Percentiles rank a stretch among this genome's conserved stretches.
These are phyloP conservation scores for Microthyrium microscopicum DNA, from an alignment of 2,329 filamentous ascomycete species.

Conservation along the genomic window DNA sequence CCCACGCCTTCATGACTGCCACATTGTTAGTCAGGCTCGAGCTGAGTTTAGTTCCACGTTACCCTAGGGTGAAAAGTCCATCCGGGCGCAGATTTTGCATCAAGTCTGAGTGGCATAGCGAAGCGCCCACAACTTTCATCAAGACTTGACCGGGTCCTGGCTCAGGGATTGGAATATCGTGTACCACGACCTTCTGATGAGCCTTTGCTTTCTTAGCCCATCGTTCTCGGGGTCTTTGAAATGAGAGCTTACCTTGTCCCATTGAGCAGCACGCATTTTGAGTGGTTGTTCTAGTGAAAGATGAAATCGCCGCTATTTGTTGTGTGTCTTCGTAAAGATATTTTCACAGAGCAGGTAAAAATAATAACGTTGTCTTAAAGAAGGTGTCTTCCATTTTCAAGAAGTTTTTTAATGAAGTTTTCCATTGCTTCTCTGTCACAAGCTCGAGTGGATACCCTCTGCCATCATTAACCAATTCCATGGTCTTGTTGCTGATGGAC, in stretches of 20 bases:
- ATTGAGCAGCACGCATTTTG: slow-evolving; percentile 18
- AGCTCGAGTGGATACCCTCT: too few relatives aligned
- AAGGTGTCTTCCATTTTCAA: too few relatives aligned
- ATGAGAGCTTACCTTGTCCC: slow-evolving; percentile 13
- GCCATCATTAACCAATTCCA: too few relatives aligned
- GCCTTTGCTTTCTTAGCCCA: background rate
- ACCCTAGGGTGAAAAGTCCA: slow-evolving; percentile 21
- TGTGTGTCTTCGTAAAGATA: slow-evolving; percentile 1
- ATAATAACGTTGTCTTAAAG: too few relatives aligned
- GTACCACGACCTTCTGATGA: slow-evolving; percentile 19
- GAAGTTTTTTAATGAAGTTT: too few relatives aligned
- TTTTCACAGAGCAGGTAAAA: too few relatives aligned
- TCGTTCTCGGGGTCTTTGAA: too few relatives aligned
- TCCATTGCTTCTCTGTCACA: too few relatives aligned
- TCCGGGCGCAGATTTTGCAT: slow-evolving; percentile 17
- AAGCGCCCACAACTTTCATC: slow-evolving; percentile 22
- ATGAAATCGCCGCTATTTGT: too few relatives aligned
- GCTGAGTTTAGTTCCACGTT: too few relatives aligned
- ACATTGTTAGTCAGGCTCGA: too few relatives aligned
- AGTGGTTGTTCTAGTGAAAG: background rate
- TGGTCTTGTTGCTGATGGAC: too few relatives aligned
- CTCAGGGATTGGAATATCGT: slow-evolving; percentile 27
- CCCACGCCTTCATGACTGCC: slow-evolving; percentile 34
- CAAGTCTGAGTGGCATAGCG: slow-evolving; percentile 24
- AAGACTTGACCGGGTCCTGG: slow-evolving; percentile 25